Evolutionary conservation across 2,329 filamentous ascomycete genomes (phyloP).

Genomic region (Penicillium sp.): DNA sequence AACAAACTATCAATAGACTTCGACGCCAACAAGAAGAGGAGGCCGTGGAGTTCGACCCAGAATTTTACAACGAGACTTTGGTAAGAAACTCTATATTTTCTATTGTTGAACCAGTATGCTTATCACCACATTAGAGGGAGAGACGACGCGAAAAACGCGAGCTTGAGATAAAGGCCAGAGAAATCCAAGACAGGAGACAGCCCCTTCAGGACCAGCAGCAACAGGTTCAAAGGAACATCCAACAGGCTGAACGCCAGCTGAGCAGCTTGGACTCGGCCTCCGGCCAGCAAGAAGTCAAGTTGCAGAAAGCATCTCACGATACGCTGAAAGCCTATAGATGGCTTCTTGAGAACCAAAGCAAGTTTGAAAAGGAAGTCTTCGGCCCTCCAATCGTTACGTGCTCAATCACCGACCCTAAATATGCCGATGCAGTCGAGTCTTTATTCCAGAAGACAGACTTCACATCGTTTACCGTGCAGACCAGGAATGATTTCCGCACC

Average conservation of each 20-base stretch:
- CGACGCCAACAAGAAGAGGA: slow-evolving; percentile 61
- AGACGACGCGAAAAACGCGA: slow-evolving; percentile 46
- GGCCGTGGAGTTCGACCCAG: slow-evolving; percentile 65
- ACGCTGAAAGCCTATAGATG: slow-evolving; percentile 73
- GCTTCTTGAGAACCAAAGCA: slow-evolving; percentile 67
- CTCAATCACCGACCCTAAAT: slow-evolving; percentile 69
- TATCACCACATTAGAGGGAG: slow-evolving; percentile 49
- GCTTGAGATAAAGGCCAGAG: slow-evolving; percentile 39
- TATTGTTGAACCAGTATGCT: slow-evolving; percentile 18
- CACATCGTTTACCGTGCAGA: slow-evolving; percentile 70
- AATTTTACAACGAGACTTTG: slow-evolving; percentile 69
- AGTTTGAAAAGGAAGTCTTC: slow-evolving; percentile 73
- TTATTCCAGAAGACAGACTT: slow-evolving; percentile 55
- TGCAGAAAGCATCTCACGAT: slow-evolving; percentile 61
- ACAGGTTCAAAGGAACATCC: slow-evolving; percentile 37
- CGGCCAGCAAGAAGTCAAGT: slow-evolving; percentile 68
- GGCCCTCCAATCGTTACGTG: slow-evolving; percentile 79
- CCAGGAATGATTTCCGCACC: slow-evolving; percentile 67
- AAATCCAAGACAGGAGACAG: slow-evolving; percentile 39
- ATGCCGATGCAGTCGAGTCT: slow-evolving; percentile 60
- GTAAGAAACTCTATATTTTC: slow-evolving; percentile 47
- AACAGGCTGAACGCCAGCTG: slow-evolving; percentile 50
- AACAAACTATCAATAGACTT: slow-evolving; percentile 60
- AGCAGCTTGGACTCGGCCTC: slow-evolving; percentile 66
- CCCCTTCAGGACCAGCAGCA: slow-evolving; percentile 34